phyloP scores from a whole-genome alignment of 106 monocot species.

The Dioscorea zingiberensis region DNA sequence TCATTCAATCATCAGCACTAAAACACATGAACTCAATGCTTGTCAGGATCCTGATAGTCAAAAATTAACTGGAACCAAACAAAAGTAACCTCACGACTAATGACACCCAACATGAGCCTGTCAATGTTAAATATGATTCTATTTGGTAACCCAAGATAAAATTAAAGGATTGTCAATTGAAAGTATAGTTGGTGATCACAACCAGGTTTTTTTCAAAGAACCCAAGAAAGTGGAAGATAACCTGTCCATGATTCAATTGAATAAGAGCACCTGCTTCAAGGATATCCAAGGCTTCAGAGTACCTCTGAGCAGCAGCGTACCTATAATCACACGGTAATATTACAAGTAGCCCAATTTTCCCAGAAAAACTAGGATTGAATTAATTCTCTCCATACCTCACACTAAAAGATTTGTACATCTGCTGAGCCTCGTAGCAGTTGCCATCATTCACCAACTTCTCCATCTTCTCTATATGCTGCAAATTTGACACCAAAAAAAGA shows the following conservation, averaged over 20 bases:
- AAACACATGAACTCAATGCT: no score
- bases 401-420: conserved; percentile 61
- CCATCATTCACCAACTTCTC: conserved; percentile 41
- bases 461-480: conserved; percentile 49
- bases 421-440: conserved; percentile 64
- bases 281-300: conserved; percentile 61
- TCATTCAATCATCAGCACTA: no score
- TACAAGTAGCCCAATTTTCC: background rate
- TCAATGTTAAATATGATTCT: background rate
- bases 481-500: background rate
- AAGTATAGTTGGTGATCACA: background rate
- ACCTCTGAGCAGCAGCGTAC: conserved; percentile 60
- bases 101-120: background rate
- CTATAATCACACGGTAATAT: conserved; percentile 19
- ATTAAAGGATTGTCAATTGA: background rate
- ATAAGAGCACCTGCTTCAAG: conserved; percentile 80
- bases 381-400: conserved; percentile 33
- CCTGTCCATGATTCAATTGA: conserved; percentile 75
- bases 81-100: background rate
- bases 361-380: background rate
- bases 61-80: no score
- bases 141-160: background rate
- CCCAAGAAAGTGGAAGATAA: conserved; percentile 11
- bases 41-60: no score
- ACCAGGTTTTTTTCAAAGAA: background rate